Evolutionary conservation across 2,329 filamentous ascomycete genomes (phyloP).

Genomic region (Dothistroma pini): DNA sequence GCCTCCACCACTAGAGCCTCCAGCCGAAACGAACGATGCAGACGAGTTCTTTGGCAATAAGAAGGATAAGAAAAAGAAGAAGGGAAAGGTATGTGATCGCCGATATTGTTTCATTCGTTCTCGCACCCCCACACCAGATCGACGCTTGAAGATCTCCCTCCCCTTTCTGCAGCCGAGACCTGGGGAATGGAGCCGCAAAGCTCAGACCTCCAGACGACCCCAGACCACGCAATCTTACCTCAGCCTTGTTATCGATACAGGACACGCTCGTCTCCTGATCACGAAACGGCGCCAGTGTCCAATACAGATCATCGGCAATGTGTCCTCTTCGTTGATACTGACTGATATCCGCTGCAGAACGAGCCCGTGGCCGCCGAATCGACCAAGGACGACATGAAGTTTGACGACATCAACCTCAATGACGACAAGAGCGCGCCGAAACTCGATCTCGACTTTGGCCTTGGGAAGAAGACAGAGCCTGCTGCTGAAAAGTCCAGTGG

Average conservation of each 20-base stretch:
- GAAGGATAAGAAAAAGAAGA: conserved; percentile 35
- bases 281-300: conserved; percentile 12
- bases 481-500: conserved; percentile 30
- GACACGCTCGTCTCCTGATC: conserved; percentile 16
- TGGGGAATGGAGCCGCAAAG: conserved; percentile 23
- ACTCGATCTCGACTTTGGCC: conserved; percentile 46
- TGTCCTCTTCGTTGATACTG: conserved; percentile 16
- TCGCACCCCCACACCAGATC: conserved; percentile 8
- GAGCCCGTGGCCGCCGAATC: conserved; percentile 24
- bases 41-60: conserved; percentile 21
- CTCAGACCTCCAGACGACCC: conserved; percentile 20
- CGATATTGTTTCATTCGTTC: conserved; percentile 9
- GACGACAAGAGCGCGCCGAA: conserved; percentile 43
- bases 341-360: conserved; percentile 19
- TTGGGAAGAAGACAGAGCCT: conserved; percentile 21
- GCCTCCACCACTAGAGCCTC: conserved; percentile 32
- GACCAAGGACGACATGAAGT: conserved; percentile 38
- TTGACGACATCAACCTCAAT: conserved; percentile 47
- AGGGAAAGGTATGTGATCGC: conserved; percentile 33
- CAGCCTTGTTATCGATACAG: conserved; percentile 26
- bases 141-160: conserved; percentile 18
- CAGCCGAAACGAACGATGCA: conserved; percentile 14
- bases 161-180: conserved; percentile 12
- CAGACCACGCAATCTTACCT: conserved; percentile 28
- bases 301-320: conserved; percentile 10